Evolutionary conservation across 1,284 basidiomycete genomes (phyloP).

Genomic region (Trichosporon inkin): DNA sequence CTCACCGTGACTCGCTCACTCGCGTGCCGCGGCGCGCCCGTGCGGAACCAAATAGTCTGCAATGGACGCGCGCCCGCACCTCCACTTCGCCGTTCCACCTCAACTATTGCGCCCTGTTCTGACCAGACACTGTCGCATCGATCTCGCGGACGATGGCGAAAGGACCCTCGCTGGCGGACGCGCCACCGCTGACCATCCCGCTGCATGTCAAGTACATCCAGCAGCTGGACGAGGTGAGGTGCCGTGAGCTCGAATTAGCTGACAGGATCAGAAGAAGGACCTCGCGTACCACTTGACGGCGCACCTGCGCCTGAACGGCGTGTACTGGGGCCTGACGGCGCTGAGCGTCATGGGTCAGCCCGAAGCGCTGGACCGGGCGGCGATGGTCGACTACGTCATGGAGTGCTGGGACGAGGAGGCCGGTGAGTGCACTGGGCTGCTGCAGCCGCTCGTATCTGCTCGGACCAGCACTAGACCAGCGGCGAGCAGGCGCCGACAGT

Average conservation of each 20-base stretch:
- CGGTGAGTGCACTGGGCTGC: constrained; percentile 57
- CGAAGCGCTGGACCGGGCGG: constrained; percentile 72
- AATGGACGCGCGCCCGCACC: background rate
- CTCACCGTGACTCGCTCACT: background rate
- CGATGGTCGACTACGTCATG: constrained; percentile 85
- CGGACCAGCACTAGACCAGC: background rate
- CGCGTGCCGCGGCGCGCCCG: background rate
- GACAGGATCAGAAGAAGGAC: constrained; percentile 63
- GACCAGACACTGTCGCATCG: background rate
- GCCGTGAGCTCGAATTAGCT: background rate
- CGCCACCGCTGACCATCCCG: constrained; percentile 45
- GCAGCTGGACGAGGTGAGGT: constrained; percentile 61
- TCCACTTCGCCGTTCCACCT: background rate
- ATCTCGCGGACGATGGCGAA: background rate
- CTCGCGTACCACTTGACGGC: constrained; percentile 89
- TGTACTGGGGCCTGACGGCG: constrained; percentile 94
- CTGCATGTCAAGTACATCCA: constrained; percentile 71
- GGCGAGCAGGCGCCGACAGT: constrained; percentile 14
- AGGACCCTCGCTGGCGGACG: background rate
- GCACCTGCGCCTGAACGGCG: constrained; percentile 89
- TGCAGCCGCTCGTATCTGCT: too few species aligned
- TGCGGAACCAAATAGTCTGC: background rate
- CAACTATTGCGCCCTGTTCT: background rate
- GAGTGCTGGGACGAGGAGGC: constrained; percentile 87
- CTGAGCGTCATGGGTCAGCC: constrained; percentile 71